Evolutionary conservation across 352 stramenopile genomes (phyloP), one percentile per base, ranked within the genome.

Genomic region (Phytophthora idaei): DNA sequence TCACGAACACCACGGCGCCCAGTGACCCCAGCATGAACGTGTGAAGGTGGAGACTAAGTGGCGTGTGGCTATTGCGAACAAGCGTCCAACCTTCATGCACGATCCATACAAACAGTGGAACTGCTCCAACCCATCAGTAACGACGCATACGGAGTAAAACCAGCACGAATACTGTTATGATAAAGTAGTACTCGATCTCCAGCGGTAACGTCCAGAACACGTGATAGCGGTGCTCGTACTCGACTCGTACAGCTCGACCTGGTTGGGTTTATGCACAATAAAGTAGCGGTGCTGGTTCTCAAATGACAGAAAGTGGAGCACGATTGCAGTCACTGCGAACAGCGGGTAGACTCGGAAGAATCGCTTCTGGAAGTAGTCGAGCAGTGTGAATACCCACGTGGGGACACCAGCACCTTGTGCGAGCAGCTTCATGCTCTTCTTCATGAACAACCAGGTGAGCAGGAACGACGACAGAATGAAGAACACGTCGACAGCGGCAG

Each of bases 301-400:
- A 37, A 65, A 55, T 14, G 76, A 70, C 21, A 84, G 29, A 14
- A 73, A 36, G 10, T 58, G 71, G 10, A 83, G 47, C 9, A 74
- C 62, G 37, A 72, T 45, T 8, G 67, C 77, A 25, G 73, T 65
- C 14, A 75, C 64, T 32, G 58, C 61, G 37, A 88, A 88, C 10
- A 88, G 58, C 53, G 79, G 79, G 48, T 88, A 88, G 4, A 87
- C 79, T 34, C 77, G 76, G 27, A 88, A 77, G 48, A 88, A 81
- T 0, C 77, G 79, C 45, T 84, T 84, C 27, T 56, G 69, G 48
- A 81, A 76, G 56, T 88, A 85, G 66, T 86, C 77, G 11, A 36
- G 14, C 6, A 77, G 53, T 17, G 57, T 54, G 32, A 73, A 64
- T 12, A 46, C 37, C 68, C 68, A 76, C 53, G 60, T 46, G 3